Base-by-base conservation (phyloP, 2,329 filamentous ascomycete species). In the Colletotrichum destructivum region DNA sequence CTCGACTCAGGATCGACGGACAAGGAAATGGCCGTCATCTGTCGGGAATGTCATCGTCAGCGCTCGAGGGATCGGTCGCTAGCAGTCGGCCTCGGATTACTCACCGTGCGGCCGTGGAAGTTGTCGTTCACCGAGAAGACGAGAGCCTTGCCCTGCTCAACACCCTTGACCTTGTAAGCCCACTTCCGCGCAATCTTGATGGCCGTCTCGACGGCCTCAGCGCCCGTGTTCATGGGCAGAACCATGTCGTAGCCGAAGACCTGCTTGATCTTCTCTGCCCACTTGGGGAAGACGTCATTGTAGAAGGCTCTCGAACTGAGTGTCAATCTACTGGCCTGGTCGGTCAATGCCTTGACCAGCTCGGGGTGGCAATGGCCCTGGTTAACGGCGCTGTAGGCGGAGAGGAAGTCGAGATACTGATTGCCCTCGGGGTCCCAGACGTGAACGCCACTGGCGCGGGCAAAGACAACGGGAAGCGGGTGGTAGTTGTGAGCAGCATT, bases 401-500 rank as follows among this genome's bases (percentile, higher is more conserved):
- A 98, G 75, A 99, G 91, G 85, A 98, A 99, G 85, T 99, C 96
- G 78, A 98, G 91, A 84, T 99, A 98, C 82, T 98, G 92, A 77
- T 92, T 93, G 79, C 94, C 95, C 86, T 99, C 96, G 21, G 96
- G 96, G 80, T 99, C 96, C 96, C 96, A 99, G 70, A 98, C 96
- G 73, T 93, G 92, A 79, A 93, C 92, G 60, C 96, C 96, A 77
- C 92, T 89, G 52, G 95, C 96, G 75, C 91, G 90, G 68, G 96
- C 88, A 83, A 98, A 98, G 80, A 98, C 96, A 72, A 99, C 92
- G 51, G 96, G 96, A 2, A 99, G 90, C 18, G 96, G 96, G 84
- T 98, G 95, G 88, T 99, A 99, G 88, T 99, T 99, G 90, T 99
- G 96, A 60, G 96, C 96, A 61, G 96, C 96, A 82, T 90, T 96